Evolutionary conservation across 2,329 filamentous ascomycete genomes (phyloP).

Genomic region (Stenocarpella maydis): DNA sequence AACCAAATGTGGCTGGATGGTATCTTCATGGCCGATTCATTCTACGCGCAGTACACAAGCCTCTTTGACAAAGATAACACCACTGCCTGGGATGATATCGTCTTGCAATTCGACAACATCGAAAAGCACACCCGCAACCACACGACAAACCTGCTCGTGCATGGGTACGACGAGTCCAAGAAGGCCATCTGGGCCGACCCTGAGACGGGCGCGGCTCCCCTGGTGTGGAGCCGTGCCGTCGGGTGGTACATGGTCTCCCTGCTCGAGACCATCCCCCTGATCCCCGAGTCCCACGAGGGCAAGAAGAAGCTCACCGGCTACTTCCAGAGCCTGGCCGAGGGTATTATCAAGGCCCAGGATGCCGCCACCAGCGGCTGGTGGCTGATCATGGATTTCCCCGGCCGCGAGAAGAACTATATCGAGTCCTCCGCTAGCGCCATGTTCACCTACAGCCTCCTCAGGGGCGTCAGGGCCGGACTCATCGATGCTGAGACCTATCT

Average conservation of each 20-base stretch:
- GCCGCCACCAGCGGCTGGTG: slow-evolving; percentile 36
- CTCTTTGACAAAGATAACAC: slow-evolving; percentile 40
- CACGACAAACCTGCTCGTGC: slow-evolving; percentile 55
- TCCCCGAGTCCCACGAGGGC: slow-evolving; percentile 29
- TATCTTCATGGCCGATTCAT: slow-evolving; percentile 50
- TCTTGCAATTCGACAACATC: slow-evolving; percentile 27
- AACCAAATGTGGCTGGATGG: slow-evolving; percentile 57
- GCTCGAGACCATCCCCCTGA: slow-evolving; percentile 30
- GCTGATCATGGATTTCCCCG: slow-evolving; percentile 52
- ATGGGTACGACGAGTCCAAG: slow-evolving; percentile 61
- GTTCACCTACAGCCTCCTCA: slow-evolving; percentile 52
- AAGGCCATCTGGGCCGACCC: slow-evolving; percentile 60
- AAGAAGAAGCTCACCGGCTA: slow-evolving; percentile 16
- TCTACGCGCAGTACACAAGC: slow-evolving; percentile 42
- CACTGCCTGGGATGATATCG: slow-evolving; percentile 39
- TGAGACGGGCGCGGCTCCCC: slow-evolving; percentile 57
- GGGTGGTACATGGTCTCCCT: slow-evolving; percentile 58
- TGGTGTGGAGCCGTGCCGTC: slow-evolving; percentile 61
- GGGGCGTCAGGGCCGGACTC: slow-evolving; percentile 47
- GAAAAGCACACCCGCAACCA: slow-evolving; percentile 48
- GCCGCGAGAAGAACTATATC: slow-evolving; percentile 53
- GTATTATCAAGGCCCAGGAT: slow-evolving; percentile 29
- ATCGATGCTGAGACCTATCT: slow-evolving; percentile 37
- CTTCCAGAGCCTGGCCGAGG: slow-evolving; percentile 24
- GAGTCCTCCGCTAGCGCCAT: slow-evolving; percentile 55